Conservation (phyloP, 495 filamentous ascomycete species). For the Penicillium subrubescens region DNA sequence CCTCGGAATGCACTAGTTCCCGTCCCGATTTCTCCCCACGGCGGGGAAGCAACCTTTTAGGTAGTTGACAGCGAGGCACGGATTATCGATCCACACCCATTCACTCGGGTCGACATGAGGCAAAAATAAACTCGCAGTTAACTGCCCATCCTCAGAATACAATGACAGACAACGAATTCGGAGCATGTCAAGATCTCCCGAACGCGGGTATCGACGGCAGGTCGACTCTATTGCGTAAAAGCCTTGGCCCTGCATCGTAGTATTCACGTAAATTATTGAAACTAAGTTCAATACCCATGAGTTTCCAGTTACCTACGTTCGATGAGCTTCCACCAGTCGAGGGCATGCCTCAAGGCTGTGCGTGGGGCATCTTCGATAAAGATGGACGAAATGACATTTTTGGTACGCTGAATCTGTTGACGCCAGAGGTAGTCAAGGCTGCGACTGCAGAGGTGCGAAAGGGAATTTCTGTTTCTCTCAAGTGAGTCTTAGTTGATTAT, state of each 20-base stretch:
- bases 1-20: not conserved
- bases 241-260: not conserved
- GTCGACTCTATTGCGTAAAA: not conserved
- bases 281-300: conserved; percentile 2
- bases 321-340: conserved; percentile 60
- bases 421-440: conserved; percentile 52
- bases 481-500: conserved; percentile 39
- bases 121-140: not conserved
- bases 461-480: conserved; percentile 61
- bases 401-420: conserved; percentile 62
- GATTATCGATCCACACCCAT: not conserved
- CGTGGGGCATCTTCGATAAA: conserved; percentile 68
- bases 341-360: conserved; percentile 63
- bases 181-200: not conserved
- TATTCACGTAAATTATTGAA: not conserved
- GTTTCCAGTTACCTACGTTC: conserved; percentile 45
- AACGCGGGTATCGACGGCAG: not conserved
- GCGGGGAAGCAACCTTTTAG: not conserved
- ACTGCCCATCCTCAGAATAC: not conserved
- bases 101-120: not conserved
- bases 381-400: conserved; percentile 59
- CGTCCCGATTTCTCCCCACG: not conserved
- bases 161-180: not conserved
- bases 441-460: conserved; percentile 54
- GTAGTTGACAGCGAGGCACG: not conserved